A percentile compares a stretch with the other conserved stretches of the same genome.
phyloP scores from a whole-genome alignment of 1,284 basidiomycete species.

The Sphagnurus paluster region DNA sequence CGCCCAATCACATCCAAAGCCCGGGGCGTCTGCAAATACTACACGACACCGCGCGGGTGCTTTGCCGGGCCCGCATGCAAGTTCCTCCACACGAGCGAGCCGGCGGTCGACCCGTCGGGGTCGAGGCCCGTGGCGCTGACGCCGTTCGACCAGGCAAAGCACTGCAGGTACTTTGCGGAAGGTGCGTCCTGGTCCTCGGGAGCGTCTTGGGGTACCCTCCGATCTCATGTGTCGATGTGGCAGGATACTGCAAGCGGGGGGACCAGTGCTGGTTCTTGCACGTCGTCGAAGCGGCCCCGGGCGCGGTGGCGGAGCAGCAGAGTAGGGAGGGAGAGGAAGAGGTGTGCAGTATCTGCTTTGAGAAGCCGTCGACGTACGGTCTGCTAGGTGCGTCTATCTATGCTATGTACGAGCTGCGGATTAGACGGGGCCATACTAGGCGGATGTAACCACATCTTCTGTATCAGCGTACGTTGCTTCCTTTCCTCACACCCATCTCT shows the following conservation, averaged over 20 bases:
- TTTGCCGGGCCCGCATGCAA: conserved; percentile 67
- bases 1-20: conserved; percentile 62
- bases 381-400: conserved; percentile 51
- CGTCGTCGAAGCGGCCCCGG: conserved; percentile 22
- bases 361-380: conserved; percentile 66
- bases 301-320: conserved; percentile 4
- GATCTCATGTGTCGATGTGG: background rate
- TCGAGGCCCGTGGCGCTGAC: conserved; percentile 38
- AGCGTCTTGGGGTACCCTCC: background rate
- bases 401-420: background rate
- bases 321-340: conserved; percentile 39
- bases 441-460: conserved; percentile 74
- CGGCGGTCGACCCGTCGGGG: conserved; percentile 9
- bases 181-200: conserved; percentile 36
- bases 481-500: conserved; percentile 1
- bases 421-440: conserved; percentile 33
- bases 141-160: conserved; percentile 68
- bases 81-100: conserved; percentile 54
- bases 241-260: conserved; percentile 67
- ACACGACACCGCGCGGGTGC: conserved; percentile 60
- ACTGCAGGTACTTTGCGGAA: conserved; percentile 60
- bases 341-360: conserved; percentile 70
- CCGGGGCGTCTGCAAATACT: conserved; percentile 65
- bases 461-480: conserved; percentile 49
- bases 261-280: conserved; percentile 75